phyloP scores from a whole-genome alignment of 2,329 filamentous ascomycete genomes.

The Sarocladium brachiariae region DNA sequence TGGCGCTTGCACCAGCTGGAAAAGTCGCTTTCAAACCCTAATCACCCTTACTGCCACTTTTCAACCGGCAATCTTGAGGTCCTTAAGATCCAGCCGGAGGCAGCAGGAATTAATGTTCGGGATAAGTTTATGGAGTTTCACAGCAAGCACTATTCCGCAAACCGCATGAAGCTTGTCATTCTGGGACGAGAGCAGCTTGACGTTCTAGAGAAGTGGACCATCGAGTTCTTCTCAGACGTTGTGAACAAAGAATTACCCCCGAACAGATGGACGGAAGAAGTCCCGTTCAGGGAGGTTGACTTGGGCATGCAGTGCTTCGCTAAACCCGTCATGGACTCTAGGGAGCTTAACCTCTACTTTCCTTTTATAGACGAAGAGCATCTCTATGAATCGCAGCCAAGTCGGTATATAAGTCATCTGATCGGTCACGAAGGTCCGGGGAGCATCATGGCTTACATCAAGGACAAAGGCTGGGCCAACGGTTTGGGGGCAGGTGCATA shows the following conservation, averaged over 20 bases:
- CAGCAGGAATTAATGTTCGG: conserved; percentile 73
- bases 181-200: conserved; percentile 77
- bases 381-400: conserved; percentile 73
- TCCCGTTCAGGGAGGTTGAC: conserved; percentile 41
- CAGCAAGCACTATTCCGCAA: conserved; percentile 82
- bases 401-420: conserved; percentile 79
- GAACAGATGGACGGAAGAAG: conserved; percentile 47
- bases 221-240: conserved; percentile 74
- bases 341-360: conserved; percentile 74
- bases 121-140: conserved; percentile 93
- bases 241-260: conserved; percentile 71
- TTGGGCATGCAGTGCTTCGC: conserved; percentile 69
- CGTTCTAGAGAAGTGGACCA: conserved; percentile 74
- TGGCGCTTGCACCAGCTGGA: conserved; percentile 86
- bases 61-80: conserved; percentile 85
- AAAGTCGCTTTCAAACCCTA: conserved; percentile 79
- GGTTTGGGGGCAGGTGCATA: conserved; percentile 71
- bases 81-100: conserved; percentile 74
- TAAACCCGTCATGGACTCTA: conserved; percentile 85
- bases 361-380: conserved; percentile 79
- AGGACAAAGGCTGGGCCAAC: conserved; percentile 85
- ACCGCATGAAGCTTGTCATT: conserved; percentile 87
- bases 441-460: conserved; percentile 84
- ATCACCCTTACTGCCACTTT: conserved; percentile 86
- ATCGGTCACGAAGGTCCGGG: conserved; percentile 91